These are phyloP conservation scores for Zizania palustris DNA, from an alignment of 202 grass and related monocot species.

Conservation along the genomic window DNA sequence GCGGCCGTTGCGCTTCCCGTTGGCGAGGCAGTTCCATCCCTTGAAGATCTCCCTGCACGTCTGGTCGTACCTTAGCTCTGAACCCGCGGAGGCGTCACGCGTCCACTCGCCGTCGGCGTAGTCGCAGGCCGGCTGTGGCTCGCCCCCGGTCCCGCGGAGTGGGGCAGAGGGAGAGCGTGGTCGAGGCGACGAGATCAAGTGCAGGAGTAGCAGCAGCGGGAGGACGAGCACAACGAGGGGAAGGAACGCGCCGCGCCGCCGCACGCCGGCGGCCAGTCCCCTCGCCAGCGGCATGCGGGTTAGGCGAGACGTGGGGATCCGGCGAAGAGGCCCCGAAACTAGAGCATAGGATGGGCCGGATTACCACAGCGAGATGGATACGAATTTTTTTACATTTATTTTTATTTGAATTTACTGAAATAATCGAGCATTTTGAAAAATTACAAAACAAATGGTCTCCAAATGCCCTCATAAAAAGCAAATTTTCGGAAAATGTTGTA, in stretches of 20 bases:
- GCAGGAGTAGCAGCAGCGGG: conserved; percentile 1
- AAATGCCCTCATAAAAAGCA: no score
- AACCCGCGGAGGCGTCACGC: background rate
- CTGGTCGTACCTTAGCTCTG: conserved; percentile 58
- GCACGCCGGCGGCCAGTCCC: conserved; percentile 11
- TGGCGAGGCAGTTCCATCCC: conserved; percentile 89
- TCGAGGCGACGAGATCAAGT: conserved; percentile 9
- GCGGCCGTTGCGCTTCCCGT: conserved; percentile 61
- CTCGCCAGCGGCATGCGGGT: conserved; percentile 48
- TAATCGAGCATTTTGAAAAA: no score
- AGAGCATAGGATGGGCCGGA: no score
- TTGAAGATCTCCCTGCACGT: conserved; percentile 91
- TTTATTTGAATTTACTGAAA: no score
- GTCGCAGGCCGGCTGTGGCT: conserved; percentile 61
- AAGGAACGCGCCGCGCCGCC: conserved; percentile 27
- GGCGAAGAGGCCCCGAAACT: background rate
- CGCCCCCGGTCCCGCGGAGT: no score
- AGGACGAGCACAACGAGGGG: background rate
- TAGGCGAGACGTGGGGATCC: background rate
- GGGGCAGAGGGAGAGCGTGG: background rate
- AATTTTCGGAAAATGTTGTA: no score
- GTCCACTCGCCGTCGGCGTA: conserved; percentile 73
- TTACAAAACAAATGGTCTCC: no score
- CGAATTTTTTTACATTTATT: no score
- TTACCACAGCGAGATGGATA: no score